Evolutionary conservation across 768 basidiomycete genomes (phyloP).

Genomic region (Dacryopinax primogenitus): DNA sequence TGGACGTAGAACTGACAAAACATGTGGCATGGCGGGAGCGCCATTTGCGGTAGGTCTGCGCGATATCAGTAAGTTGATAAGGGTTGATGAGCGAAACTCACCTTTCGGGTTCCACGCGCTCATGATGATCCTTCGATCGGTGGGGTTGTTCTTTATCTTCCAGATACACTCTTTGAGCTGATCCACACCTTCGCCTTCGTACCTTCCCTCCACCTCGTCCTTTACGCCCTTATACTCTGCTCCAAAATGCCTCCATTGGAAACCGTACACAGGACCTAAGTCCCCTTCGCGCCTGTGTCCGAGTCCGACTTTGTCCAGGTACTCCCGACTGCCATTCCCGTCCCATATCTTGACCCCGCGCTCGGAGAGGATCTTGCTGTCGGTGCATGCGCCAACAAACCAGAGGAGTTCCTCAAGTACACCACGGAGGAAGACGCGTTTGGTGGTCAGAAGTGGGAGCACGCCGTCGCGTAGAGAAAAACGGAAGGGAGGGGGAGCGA

Average conservation of each 20-base stretch:
- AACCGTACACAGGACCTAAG: conserved; percentile 92
- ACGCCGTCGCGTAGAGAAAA: conserved; percentile 69
- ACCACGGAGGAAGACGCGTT: conserved; percentile 82
- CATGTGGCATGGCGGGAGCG: conserved; percentile 96
- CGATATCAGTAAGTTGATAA: neutral
- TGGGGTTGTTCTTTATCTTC: conserved; percentile 88
- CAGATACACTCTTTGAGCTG: conserved; percentile 78
- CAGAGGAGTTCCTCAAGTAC: conserved; percentile 90
- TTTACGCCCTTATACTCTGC: conserved; percentile 45
- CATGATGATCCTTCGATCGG: conserved; percentile 83
- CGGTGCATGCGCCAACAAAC: conserved; percentile 80
- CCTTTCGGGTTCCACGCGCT: conserved; percentile 98
- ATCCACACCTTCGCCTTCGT: conserved; percentile 77
- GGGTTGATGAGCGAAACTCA: conserved; percentile 27
- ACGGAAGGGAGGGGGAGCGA: conserved; percentile 79
- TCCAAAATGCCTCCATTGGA: conserved; percentile 94
- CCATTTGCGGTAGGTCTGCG: conserved; percentile 84
- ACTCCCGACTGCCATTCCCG: conserved; percentile 81
- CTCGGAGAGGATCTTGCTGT: conserved; percentile 56
- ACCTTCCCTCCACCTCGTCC: conserved; percentile 42
- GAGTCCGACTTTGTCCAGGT: conserved; percentile 75
- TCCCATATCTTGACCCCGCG: conserved; percentile 97
- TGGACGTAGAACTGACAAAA: conserved; percentile 98
- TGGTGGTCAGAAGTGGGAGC: conserved; percentile 86
- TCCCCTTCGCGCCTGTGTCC: conserved; percentile 78